These are phyloP conservation scores for Sclerotinia nivalis DNA, from an alignment of 2,329 filamentous ascomycete species.

Conservation along the genomic window DNA sequence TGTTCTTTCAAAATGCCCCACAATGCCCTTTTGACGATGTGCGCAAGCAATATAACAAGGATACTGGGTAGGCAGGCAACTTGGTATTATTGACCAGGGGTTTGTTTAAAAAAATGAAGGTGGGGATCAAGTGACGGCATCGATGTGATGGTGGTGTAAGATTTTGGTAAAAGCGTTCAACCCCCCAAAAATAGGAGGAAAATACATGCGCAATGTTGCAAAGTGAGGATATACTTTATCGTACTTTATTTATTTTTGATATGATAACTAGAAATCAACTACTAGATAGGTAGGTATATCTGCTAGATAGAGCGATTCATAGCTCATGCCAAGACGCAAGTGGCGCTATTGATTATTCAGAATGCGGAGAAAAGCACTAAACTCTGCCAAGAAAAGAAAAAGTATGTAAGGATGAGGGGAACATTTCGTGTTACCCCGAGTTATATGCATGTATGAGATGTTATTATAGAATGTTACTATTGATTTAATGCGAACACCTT, in stretches of 20 bases:
- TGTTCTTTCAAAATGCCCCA: neutral
- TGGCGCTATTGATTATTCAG: conserved; percentile 2
- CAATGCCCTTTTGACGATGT: neutral
- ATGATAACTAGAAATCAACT: neutral
- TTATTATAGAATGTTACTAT: neutral
- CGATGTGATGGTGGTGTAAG: neutral
- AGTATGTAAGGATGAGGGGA: neutral
- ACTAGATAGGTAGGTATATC: neutral
- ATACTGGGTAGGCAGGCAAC: neutral
- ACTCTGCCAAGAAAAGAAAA: neutral
- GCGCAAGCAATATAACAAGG: neutral
- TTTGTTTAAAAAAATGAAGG: neutral
- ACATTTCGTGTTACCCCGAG: neutral
- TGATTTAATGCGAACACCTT: neutral
- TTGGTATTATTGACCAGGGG: neutral
- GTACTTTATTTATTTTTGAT: neutral
- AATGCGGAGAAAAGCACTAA: conserved; percentile 20
- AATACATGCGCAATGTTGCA: neutral
- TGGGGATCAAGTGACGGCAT: conserved; percentile 8
- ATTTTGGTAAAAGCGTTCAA: neutral
- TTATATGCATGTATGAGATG: neutral
- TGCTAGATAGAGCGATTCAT: neutral
- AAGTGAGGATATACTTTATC: conserved; percentile 10
- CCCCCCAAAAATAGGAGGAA: too few relatives aligned
- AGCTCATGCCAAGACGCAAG: neutral